Evolutionary conservation across 768 basidiomycete species (phyloP).

Genomic region (Lactarius hengduanensis): DNA sequence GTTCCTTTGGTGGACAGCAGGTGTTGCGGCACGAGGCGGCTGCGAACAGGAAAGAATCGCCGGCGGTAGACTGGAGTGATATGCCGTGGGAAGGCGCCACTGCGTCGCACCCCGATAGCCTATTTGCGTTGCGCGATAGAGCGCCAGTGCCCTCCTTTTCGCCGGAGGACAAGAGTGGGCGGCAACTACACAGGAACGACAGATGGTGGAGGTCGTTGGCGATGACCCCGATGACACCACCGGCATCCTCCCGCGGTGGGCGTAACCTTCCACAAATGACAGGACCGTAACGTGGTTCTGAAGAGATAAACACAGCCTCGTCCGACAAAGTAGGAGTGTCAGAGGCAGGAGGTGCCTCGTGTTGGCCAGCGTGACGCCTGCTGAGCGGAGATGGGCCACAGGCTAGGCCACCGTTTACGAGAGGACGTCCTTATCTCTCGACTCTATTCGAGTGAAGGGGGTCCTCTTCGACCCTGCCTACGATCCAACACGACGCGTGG

Average conservation of each 20-base stretch:
- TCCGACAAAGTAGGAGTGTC: background rate
- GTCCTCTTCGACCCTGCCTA: background rate
- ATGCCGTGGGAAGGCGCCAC: background rate
- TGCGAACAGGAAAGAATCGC: background rate
- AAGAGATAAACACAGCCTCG: constrained; percentile 6
- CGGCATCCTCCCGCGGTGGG: background rate
- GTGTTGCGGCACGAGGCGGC: constrained; percentile 14
- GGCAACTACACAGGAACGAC: background rate
- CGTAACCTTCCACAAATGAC: constrained; percentile 15
- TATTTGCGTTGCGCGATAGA: background rate
- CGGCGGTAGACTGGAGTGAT: background rate
- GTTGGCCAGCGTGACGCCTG: constrained; percentile 5
- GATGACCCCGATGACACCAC: constrained; percentile 15
- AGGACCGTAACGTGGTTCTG: constrained; percentile 1
- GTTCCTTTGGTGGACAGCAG: background rate
- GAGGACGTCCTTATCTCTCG: constrained; percentile 11
- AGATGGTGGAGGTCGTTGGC: background rate
- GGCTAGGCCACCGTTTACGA: constrained; percentile 17
- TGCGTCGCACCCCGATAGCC: constrained; percentile 6
- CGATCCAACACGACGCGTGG: background rate
- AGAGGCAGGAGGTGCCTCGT: constrained; percentile 9
- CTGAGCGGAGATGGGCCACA: constrained; percentile 8
- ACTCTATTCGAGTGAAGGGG: background rate
- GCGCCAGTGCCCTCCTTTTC: background rate
- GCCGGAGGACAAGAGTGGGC: background rate